Conservation (phyloP, 805 yeast species). For the Cyberlindnera xylosilytica region DNA sequence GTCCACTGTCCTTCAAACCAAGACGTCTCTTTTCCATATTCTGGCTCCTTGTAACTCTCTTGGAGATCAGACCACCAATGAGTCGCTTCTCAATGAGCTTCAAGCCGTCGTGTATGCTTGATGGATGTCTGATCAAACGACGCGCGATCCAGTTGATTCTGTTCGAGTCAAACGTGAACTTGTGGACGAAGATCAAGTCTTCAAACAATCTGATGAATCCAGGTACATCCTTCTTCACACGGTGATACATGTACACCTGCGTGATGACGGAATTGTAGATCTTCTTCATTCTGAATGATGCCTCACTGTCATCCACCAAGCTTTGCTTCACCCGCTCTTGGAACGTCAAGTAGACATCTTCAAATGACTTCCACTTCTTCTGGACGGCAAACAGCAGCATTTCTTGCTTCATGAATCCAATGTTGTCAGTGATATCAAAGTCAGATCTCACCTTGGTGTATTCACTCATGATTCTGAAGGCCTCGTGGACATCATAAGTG, state of each 20-base stretch:
- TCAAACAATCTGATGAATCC: conserved; percentile 15
- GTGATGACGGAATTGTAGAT: conserved; percentile 21
- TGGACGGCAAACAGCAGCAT: conserved; percentile 28
- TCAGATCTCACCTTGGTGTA: conserved; percentile 29
- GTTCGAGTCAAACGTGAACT: conserved; percentile 30
- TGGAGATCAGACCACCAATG: conserved; percentile 36
- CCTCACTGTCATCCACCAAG: conserved; percentile 16
- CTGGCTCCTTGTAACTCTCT: conserved; percentile 10
- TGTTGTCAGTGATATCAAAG: conserved; percentile 20
- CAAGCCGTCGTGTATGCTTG: conserved; percentile 31
- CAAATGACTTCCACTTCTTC: conserved; percentile 32
- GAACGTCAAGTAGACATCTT: conserved; percentile 22
- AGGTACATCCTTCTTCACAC: background rate
- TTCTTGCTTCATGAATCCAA: conserved; percentile 31
- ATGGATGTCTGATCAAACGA: conserved; percentile 25
- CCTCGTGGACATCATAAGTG: conserved; percentile 30
- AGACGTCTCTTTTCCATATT: conserved; percentile 17
- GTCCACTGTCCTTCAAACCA: background rate
- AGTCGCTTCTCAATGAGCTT: conserved; percentile 29
- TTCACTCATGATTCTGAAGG: conserved; percentile 31
- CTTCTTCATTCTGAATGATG: conserved; percentile 24
- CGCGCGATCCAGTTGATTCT: conserved; percentile 31
- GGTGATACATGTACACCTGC: conserved; percentile 10
- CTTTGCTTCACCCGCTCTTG: conserved; percentile 19
- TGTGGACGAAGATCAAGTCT: conserved; percentile 25